Base-by-base conservation (phyloP, 1,139 yeast species). In the Citeromyces hawaiiensis region DNA sequence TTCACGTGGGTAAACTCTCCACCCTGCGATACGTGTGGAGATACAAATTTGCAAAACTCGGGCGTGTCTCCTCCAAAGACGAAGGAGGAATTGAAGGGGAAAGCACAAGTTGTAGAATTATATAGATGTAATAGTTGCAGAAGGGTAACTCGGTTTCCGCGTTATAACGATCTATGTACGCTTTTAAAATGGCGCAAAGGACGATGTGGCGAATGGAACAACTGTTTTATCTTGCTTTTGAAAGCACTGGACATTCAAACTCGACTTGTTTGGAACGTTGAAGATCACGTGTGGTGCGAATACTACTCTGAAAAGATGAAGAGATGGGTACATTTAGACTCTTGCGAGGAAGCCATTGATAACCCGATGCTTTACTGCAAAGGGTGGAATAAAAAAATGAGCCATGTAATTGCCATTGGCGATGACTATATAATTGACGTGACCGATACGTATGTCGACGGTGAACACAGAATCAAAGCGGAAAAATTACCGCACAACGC, bases 261-360 rank as follows among this genome's bases (percentile, higher is more conserved):
- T 1, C 60, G 98, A 41, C 87, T 81, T 53, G 66, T 87, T 2
- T 83, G 94, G 94, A 87, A 87, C 55, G 64, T 72, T 4, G 98
- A 88, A 54, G 97, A 88, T 53, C 98, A 88, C 55, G 96, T 85
- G 0, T 88, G 97, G 98, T 81, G 94, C 50, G 98, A 88, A 54
- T 80, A 82, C 48, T 88, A 75, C 54, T 83, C 94, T 2, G 57
- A 53, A 1, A 53, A 61, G 16, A 64, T 72, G 46, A 56, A 66
- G 38, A 61, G 87, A 42, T 88, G 97, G 97, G 68, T 87, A 21
- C 97, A 88, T 56, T 64, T 83, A 21, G 98, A 88, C 51, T 75
- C 88, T 4, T 88, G 97, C 54, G 98, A 88, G 51, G 81, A 76
- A 35, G 78, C 86, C 0, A 85, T 68, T 58, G 95, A 88, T 54